A percentile compares a stretch with the other conserved stretches of the same genome.
Evolutionary conservation across 345 rosid genomes (phyloP).

Genomic region (Raphanus raphanistrum): DNA sequence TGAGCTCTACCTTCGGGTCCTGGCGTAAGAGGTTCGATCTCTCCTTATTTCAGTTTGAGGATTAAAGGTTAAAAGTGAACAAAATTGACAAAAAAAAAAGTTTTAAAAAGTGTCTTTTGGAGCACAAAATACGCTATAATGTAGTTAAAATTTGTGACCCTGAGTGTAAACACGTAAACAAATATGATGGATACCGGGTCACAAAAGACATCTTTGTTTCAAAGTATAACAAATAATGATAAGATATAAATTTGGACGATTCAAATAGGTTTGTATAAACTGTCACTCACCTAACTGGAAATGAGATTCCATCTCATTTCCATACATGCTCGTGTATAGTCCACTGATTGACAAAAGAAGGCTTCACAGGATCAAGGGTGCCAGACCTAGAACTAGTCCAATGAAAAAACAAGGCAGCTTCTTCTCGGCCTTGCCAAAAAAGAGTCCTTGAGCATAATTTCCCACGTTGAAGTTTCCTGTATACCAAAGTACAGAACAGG

Average conservation of each 20-base stretch:
- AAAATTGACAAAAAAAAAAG: background rate
- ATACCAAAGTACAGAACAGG: background rate
- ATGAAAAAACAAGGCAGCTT: conserved; percentile 21
- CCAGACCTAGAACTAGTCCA: conserved; percentile 34
- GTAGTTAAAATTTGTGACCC: too few relatives aligned
- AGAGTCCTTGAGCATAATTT: conserved; percentile 46
- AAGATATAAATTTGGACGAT: background rate
- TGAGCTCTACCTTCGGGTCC: too few relatives aligned
- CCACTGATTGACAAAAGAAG: background rate
- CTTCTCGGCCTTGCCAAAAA: conserved; percentile 37
- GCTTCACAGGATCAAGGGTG: conserved; percentile 27
- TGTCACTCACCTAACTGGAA: background rate
- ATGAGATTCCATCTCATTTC: background rate
- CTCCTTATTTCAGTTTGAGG: too few relatives aligned
- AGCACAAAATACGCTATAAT: too few relatives aligned
- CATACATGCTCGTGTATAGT: background rate
- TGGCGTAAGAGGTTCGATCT: too few relatives aligned
- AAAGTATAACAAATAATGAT: conserved; percentile 2
- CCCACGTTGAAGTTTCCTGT: conserved; percentile 55
- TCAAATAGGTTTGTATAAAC: background rate
- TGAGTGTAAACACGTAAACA: too few relatives aligned
- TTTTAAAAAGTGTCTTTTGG: too few relatives aligned
- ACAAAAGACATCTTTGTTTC: conserved; percentile 8
- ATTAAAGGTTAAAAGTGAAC: too few relatives aligned
- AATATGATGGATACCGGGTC: background rate